Evolutionary conservation across 352 stramenopile species (phyloP).

Genomic region (Globisporangium recalcitrans): DNA sequence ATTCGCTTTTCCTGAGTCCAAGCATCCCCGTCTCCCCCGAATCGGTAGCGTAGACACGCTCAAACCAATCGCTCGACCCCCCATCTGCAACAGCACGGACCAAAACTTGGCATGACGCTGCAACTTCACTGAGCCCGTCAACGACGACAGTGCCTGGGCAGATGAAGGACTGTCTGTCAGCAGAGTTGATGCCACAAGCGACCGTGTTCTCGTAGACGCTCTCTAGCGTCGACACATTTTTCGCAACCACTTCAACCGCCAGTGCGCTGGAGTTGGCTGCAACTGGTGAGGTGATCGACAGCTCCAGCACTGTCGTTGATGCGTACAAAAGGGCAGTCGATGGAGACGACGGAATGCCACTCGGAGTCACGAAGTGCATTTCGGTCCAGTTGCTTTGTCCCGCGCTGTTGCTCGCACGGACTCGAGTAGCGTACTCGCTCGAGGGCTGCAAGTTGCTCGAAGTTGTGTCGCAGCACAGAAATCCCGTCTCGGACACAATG

Average conservation of each 20-base stretch:
- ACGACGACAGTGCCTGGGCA: constrained; percentile 24
- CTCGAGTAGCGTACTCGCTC: constrained; percentile 22
- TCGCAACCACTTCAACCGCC: constrained; percentile 16
- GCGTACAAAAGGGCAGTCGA: constrained; percentile 21
- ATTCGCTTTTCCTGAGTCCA: constrained; percentile 17
- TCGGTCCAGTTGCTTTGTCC: constrained; percentile 26
- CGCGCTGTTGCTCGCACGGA: constrained; percentile 16
- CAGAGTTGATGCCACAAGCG: neutral
- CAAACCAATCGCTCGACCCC: constrained; percentile 28
- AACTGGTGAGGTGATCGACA: constrained; percentile 22
- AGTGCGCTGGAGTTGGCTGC: constrained; percentile 13
- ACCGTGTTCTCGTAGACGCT: constrained; percentile 13
- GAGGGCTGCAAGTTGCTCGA: constrained; percentile 19
- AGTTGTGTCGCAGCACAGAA: constrained; percentile 16
- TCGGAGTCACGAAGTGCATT: constrained; percentile 24
- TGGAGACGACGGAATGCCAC: constrained; percentile 22
- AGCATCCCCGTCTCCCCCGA: constrained; percentile 12
- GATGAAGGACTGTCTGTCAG: neutral
- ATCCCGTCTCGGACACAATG: neutral
- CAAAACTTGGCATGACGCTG: constrained; percentile 18
- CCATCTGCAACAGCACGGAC: constrained; percentile 25
- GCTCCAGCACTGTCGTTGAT: constrained; percentile 18
- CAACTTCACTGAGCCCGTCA: constrained; percentile 3
- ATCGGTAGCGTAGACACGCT: constrained; percentile 23
- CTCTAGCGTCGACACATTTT: neutral